A percentile compares a stretch with the other conserved stretches of the same genome.
phyloP scores from a whole-genome alignment of 345 rosid species.

The Euphorbia peplus region DNA sequence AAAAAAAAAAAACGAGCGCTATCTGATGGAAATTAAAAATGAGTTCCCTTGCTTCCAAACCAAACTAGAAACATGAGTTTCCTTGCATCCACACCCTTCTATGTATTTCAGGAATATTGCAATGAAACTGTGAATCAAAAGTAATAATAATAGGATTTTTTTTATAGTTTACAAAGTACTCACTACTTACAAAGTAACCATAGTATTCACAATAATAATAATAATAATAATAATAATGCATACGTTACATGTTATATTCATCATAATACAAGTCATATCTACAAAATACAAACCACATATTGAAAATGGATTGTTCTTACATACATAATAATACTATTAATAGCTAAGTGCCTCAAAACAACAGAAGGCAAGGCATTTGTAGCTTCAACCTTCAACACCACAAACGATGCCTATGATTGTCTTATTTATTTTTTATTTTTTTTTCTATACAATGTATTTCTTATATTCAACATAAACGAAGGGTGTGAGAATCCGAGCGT shows the following conservation, averaged over 20 bases:
- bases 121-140: too few relatives aligned
- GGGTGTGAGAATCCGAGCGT: not conserved
- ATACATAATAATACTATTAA: not conserved
- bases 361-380: not conserved
- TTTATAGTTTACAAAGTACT: too few relatives aligned
- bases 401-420: not conserved
- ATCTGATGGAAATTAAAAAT: too few relatives aligned
- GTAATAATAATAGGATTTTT: too few relatives aligned
- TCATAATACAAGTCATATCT: not conserved
- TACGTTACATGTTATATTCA: not conserved
- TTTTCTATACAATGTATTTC: not conserved
- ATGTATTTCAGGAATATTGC: too few relatives aligned
- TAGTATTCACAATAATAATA: too few relatives aligned
- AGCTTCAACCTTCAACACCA: not conserved
- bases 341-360: not conserved
- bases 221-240: too few relatives aligned
- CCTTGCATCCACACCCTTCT: too few relatives aligned
- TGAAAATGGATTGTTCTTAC: not conserved
- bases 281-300: not conserved
- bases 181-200: too few relatives aligned
- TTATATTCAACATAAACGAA: not conserved
- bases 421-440: not conserved
- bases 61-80: too few relatives aligned
- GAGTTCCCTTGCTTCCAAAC: too few relatives aligned
- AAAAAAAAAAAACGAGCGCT: too few relatives aligned